Conservation (phyloP, 2,329 filamentous ascomycete species). For the Magnaporthales sp. region DNA sequence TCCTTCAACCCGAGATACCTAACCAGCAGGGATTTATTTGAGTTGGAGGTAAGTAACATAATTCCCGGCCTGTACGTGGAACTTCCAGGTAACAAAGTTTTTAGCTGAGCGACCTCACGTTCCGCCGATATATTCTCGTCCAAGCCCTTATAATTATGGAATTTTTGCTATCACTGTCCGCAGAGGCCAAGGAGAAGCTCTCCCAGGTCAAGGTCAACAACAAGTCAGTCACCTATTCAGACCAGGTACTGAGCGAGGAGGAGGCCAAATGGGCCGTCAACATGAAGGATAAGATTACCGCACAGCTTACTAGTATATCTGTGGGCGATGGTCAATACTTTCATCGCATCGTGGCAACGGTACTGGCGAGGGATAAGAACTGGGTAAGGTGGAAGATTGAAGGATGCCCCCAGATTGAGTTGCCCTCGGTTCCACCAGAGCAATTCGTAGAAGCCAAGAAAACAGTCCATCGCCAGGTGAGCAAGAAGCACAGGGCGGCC, state of each 20-base stretch:
- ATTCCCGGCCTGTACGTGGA: constrained; percentile 5
- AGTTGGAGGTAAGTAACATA: constrained; percentile 62
- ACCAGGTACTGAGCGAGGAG: constrained; percentile 69
- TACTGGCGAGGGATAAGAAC: constrained; percentile 91
- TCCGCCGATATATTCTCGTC: constrained; percentile 87
- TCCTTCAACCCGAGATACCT: constrained; percentile 97
- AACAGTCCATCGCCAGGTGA: constrained; percentile 57
- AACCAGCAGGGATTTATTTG: constrained; percentile 93
- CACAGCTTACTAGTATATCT: constrained; percentile 56
- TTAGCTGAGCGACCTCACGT: constrained; percentile 85
- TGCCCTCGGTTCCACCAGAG: constrained; percentile 58
- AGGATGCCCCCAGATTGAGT: constrained; percentile 79
- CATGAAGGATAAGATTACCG: constrained; percentile 71
- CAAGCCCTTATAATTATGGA: constrained; percentile 92
- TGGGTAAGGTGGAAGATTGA: constrained; percentile 99
- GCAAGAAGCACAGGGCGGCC: constrained; percentile 59
- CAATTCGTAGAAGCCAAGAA: constrained; percentile 63
- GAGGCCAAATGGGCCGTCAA: constrained; percentile 81
- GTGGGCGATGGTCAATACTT: constrained; percentile 81
- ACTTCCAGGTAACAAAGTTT: constrained; percentile 15
- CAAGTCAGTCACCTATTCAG: constrained; percentile 76
- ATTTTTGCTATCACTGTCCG: constrained; percentile 84
- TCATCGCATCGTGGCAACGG: constrained; percentile 92
- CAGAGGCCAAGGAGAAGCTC: constrained; percentile 72
- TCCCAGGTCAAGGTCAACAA: constrained; percentile 60